Evolutionary conservation across 1,139 yeast genomes (phyloP), one percentile per base, ranked within the genome.

Genomic region (Geotrichum histeridarum): DNA sequence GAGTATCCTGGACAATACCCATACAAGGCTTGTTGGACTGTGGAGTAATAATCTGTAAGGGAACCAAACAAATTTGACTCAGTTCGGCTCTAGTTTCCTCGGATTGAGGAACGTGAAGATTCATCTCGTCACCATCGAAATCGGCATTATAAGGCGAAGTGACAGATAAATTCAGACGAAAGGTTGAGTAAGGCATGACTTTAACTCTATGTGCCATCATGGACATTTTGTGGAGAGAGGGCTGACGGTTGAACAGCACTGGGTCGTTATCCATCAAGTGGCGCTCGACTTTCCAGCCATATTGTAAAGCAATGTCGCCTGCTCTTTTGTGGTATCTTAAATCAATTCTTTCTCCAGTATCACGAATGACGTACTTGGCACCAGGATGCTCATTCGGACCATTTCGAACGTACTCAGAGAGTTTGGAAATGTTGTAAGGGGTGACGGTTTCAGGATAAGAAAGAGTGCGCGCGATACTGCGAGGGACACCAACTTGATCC

Each of bases 91-190:
- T 81, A 0, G 99, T 93, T 73, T 94, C 99, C 61, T 91, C 97
- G 7, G 96, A 88, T 71, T 94, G 99, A 5, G 99, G 99, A 62
- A 94, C 99, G 69, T 94, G 99, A 75, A 94, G 85, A 74, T 94
- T 94, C 99, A 94, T 94, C 75, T 94, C 99, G 73, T 94, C 99
- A 78, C 99, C 99, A 76, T 94, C 99, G 78, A 94, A 94, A 86
- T 94, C 99, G 50, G 99, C 99, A 74, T 94, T 94, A 74, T 94
- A 94, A 30, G 99, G 99, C 14, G 98, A 89, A 0, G 99, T 93
- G 51, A 93, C 99, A 14, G 98, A 93, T 70, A 94, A 77, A 70
- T 93, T 94, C 75, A 94, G 78, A 75, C 99, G 84, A 77, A 94
- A 94, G 0, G 99, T 93, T 4, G 98, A 91, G 69, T 91, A 94